Percentiles rank a stretch among this genome's conserved stretches.
phyloP scores from a whole-genome alignment of 1,284 basidiomycete genomes.

The Xerocomus nothofagi region DNA sequence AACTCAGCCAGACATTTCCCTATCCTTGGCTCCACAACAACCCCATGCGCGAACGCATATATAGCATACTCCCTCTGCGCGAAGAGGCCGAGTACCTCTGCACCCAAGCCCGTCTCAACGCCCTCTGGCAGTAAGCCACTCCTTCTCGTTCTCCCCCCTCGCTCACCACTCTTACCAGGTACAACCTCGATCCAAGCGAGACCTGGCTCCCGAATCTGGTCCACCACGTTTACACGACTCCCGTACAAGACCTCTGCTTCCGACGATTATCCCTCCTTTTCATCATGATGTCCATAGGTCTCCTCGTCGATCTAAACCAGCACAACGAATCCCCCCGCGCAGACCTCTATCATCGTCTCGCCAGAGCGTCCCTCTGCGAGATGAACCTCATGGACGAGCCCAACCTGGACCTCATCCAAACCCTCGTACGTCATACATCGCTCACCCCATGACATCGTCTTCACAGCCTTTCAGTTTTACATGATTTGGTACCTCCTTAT shows the following conservation, averaged over 20 bases:
- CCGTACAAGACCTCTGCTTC: slow-evolving; percentile 56
- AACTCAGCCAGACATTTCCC: slow-evolving; percentile 61
- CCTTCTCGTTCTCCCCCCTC: not conserved
- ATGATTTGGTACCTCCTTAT: slow-evolving; percentile 72
- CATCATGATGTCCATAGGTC: slow-evolving; percentile 68
- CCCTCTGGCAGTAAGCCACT: slow-evolving; percentile 63
- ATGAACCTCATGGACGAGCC: slow-evolving; percentile 69
- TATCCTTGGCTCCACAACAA: slow-evolving; percentile 59
- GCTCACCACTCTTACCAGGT: slow-evolving; percentile 40
- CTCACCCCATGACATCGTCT: slow-evolving; percentile 4
- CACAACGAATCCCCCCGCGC: slow-evolving; percentile 54
- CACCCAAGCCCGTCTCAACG: slow-evolving; percentile 59
- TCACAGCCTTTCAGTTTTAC: slow-evolving; percentile 51
- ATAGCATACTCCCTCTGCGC: slow-evolving; percentile 55
- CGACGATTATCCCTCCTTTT: slow-evolving; percentile 61
- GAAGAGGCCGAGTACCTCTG: slow-evolving; percentile 57
- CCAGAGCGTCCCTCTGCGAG: slow-evolving; percentile 66
- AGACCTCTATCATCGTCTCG: slow-evolving; percentile 66
- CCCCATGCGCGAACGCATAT: slow-evolving; percentile 55
- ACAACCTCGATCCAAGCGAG: slow-evolving; percentile 64
- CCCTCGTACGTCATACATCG: slow-evolving; percentile 46
- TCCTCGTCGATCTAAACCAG: slow-evolving; percentile 58
- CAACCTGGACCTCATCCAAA: slow-evolving; percentile 63
- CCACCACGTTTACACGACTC: slow-evolving; percentile 61
- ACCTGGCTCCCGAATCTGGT: slow-evolving; percentile 64